These are phyloP conservation scores for Saksenaea oblongispora DNA, from an alignment of 371 early-diverging fungal species.

Conservation along the genomic window DNA sequence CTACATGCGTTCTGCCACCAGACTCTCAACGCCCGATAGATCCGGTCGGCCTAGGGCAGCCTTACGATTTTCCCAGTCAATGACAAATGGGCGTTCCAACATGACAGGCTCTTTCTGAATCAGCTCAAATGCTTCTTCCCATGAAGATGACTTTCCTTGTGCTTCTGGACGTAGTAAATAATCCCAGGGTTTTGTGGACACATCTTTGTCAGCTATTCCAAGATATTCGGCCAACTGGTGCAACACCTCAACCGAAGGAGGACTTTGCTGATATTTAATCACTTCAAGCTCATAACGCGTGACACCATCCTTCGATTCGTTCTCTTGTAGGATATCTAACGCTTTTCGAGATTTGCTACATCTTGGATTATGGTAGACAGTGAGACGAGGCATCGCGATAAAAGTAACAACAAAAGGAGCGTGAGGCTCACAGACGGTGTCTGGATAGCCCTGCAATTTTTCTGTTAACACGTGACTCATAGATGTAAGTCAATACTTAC, in stretches of 20 bases:
- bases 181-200: slow-evolving; percentile 22
- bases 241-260: slow-evolving; percentile 29
- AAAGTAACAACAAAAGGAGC: no score
- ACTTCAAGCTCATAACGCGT: slow-evolving; percentile 27
- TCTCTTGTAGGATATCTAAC: slow-evolving; percentile 28
- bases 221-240: slow-evolving; percentile 31
- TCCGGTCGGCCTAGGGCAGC: slow-evolving; percentile 55
- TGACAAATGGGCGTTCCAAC: slow-evolving; percentile 45
- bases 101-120: slow-evolving; percentile 36
- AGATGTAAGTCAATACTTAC: no score
- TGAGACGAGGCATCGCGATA: slow-evolving; percentile 11
- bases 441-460: no score
- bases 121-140: slow-evolving; percentile 35
- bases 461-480: no score
- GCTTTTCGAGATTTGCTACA: slow-evolving; percentile 44
- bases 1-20: slow-evolving; percentile 23
- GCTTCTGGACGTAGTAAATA: slow-evolving; percentile 37
- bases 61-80: slow-evolving; percentile 38
- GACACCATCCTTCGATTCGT: slow-evolving; percentile 16
- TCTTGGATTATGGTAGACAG: slow-evolving; percentile 41
- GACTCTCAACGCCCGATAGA: slow-evolving; percentile 24
- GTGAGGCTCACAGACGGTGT: no score
- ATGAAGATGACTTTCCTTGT: slow-evolving; percentile 18
- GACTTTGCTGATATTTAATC: slow-evolving; percentile 30
- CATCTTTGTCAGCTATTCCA: slow-evolving; percentile 22